Conservation (phyloP, 371 early-diverging fungal species). For the Rhizopus sp. region DNA sequence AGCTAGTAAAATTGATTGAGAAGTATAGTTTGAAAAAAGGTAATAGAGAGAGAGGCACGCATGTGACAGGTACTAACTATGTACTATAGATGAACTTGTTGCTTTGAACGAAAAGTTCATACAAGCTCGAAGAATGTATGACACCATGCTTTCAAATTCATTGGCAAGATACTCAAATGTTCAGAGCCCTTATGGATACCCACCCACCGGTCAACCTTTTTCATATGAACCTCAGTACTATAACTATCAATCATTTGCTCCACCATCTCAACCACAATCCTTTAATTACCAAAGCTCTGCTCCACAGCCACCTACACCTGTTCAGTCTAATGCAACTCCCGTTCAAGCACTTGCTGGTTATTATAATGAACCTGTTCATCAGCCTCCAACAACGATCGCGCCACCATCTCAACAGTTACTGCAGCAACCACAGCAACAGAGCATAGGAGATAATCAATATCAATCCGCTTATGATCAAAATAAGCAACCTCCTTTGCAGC, state of each 20-base stretch:
- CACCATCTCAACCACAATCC: conserved; percentile 8
- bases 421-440: conserved; percentile 26
- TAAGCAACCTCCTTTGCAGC: conserved; percentile 3
- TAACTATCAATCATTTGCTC: conserved; percentile 14
- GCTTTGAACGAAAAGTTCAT: conserved; percentile 56
- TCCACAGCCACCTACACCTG: conserved; percentile 16
- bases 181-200: conserved; percentile 20
- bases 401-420: conserved; percentile 2
- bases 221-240: conserved; percentile 14
- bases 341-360: neutral
- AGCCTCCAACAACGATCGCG: neutral
- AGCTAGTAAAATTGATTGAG: conserved; percentile 78
- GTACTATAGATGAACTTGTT: conserved; percentile 49
- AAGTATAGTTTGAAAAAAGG: conserved; percentile 80
- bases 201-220: conserved; percentile 10
- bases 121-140: conserved; percentile 57
- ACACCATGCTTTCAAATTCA: conserved; percentile 49
- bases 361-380: neutral
- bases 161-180: conserved; percentile 44
- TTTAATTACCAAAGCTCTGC: conserved; percentile 21
- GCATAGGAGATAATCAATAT: neutral
- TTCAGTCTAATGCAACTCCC: conserved; percentile 7
- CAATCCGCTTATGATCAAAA: conserved; percentile 7
- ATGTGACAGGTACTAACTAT: neutral
- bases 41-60: conserved; percentile 16